Conservation (phyloP, 2,329 filamentous ascomycete genomes). For the Hawksworthiomyces lignivorus region DNA sequence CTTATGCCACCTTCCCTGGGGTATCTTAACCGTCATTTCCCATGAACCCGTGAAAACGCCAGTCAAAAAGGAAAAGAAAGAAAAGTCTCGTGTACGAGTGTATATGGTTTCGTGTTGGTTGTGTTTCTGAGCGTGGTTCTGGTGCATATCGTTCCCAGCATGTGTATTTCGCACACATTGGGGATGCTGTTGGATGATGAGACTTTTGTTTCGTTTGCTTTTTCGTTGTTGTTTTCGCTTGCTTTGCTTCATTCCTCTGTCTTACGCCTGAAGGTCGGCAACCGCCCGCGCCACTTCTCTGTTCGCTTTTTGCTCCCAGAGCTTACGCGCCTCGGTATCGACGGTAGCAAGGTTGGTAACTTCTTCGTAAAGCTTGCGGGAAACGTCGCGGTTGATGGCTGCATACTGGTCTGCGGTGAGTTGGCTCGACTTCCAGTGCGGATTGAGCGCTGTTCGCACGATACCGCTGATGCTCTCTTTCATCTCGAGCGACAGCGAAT, state of each 20-base stretch:
- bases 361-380: conserved; percentile 75
- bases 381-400: conserved; percentile 83
- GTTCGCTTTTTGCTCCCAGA: conserved; percentile 68
- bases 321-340: conserved; percentile 56
- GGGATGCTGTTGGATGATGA: background rate
- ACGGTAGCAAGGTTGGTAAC: conserved; percentile 48
- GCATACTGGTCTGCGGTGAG: conserved; percentile 88
- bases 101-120: background rate
- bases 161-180: too few species aligned
- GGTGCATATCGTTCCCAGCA: too few species aligned
- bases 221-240: background rate
- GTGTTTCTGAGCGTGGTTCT: too few species aligned
- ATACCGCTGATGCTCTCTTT: conserved; percentile 87
- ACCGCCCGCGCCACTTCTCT: conserved; percentile 74
- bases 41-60: conserved; percentile 4
- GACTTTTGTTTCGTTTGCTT: background rate
- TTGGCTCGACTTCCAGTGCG: conserved; percentile 70
- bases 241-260: conserved; percentile 35
- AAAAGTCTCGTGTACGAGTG: background rate
- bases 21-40: conserved; percentile 7
- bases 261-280: conserved; percentile 43
- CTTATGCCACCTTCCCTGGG: conserved; percentile 5
- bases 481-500: conserved; percentile 64
- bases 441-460: conserved; percentile 74
- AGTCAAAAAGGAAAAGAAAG: background rate